These are phyloP conservation scores for Rhododendron vialii DNA, from an alignment of 148 eudicot genomes.

Conservation along the genomic window DNA sequence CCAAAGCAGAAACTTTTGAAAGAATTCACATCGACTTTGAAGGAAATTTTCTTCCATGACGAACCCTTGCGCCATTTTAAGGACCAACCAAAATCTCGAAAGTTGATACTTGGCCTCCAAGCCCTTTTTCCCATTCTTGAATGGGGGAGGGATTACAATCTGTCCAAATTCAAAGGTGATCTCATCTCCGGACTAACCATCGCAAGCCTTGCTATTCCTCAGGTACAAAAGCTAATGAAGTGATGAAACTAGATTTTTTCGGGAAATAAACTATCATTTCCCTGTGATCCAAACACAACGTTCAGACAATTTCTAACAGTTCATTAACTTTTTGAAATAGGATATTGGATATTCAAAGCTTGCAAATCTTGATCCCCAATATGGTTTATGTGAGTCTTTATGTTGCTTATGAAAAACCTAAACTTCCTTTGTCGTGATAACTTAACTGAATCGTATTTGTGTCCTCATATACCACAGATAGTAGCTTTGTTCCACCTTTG, in stretches of 20 bases:
- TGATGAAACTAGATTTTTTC: neutral
- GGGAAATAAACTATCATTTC: neutral
- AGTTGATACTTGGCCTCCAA: slow-evolving; percentile 44
- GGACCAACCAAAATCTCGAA: slow-evolving; percentile 47
- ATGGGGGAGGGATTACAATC: slow-evolving; percentile 64
- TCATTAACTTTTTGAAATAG: slow-evolving; percentile 26
- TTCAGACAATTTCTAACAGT: neutral
- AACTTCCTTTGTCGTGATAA: neutral
- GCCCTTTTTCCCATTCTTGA: slow-evolving; percentile 80
- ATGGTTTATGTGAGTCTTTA: slow-evolving; percentile 51
- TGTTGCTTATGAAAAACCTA: neutral
- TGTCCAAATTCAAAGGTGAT: slow-evolving; percentile 58
- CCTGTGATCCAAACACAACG: neutral
- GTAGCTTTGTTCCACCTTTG: slow-evolving; percentile 32
- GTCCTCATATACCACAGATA: slow-evolving; percentile 35
- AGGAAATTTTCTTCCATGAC: slow-evolving; percentile 72
- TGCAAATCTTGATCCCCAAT: slow-evolving; percentile 59
- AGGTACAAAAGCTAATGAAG: slow-evolving; percentile 34
- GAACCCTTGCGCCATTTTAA: slow-evolving; percentile 69
- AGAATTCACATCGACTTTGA: slow-evolving; percentile 36
- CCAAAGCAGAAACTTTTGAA: slow-evolving; percentile 42
- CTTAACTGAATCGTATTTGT: neutral
- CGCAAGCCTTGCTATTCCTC: slow-evolving; percentile 87
- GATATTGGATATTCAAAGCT: slow-evolving; percentile 89
- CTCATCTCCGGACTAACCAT: slow-evolving; percentile 77